Evolutionary conservation across 2,329 filamentous ascomycete species (phyloP).

Genomic region (Neonectria neomacrospora): DNA sequence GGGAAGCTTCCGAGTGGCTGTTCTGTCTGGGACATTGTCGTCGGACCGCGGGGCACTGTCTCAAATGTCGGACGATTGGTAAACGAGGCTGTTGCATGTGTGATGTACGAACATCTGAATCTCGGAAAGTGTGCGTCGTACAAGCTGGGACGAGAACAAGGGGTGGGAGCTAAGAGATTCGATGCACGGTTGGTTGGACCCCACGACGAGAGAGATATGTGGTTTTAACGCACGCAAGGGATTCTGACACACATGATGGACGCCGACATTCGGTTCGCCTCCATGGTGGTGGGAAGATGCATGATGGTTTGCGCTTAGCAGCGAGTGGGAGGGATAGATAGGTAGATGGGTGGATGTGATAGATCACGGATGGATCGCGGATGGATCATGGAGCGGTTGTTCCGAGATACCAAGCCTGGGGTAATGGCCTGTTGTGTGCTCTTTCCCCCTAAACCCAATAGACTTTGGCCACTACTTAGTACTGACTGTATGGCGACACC

Average conservation of each 20-base stretch:
- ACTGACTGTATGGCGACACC: not conserved
- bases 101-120: not conserved
- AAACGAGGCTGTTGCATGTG: conserved; percentile 8
- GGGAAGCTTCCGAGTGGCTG: conserved; percentile 16
- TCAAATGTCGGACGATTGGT: conserved; percentile 13
- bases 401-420: conserved; percentile 4
- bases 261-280: conserved; percentile 8
- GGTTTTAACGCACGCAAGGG: conserved; percentile 3
- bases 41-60: conserved; percentile 9
- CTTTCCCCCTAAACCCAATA: not conserved
- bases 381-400: conserved; percentile 8
- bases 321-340: conserved; percentile 9
- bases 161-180: conserved; percentile 9
- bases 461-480: no score
- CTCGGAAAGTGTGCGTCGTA: conserved; percentile 8
- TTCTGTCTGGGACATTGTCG: not conserved
- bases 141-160: not conserved
- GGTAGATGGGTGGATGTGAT: not conserved
- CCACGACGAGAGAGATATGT: not conserved
- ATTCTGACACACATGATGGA: conserved; percentile 14
- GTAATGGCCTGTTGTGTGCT: conserved; percentile 11
- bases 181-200: conserved; percentile 11
- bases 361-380: not conserved
- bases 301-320: conserved; percentile 18
- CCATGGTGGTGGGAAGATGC: conserved; percentile 15